These are phyloP conservation scores for Parietichytrium sp. DNA, from an alignment of 108 stramenopile genomes.

Conservation along the genomic window DNA sequence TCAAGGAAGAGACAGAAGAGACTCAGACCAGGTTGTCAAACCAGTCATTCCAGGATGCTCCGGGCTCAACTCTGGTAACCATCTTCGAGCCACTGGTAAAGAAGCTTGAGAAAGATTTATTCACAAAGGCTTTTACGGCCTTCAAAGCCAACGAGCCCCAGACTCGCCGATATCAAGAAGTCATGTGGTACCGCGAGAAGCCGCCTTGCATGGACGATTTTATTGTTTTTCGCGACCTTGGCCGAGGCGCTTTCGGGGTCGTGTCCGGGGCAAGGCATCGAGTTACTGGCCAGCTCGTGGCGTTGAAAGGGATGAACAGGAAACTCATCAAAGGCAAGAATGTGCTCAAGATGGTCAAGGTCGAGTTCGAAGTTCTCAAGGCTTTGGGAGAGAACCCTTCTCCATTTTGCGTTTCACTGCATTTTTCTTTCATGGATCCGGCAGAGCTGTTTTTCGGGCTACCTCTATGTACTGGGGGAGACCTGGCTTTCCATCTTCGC, in stretches of 20 bases:
- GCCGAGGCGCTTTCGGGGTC: slow-evolving; percentile 90
- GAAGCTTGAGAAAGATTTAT: neutral
- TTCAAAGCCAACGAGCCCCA: neutral
- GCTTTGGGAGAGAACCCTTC: slow-evolving; percentile 76
- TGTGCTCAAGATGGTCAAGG: slow-evolving; percentile 93
- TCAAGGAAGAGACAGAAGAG: neutral
- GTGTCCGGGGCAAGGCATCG: slow-evolving; percentile 76
- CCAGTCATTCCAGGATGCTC: neutral
- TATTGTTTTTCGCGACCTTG: slow-evolving; percentile 67
- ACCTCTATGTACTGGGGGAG: slow-evolving; percentile 95
- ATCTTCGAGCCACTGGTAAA: neutral
- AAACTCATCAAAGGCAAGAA: slow-evolving; percentile 93
- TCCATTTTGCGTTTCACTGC: slow-evolving; percentile 95
- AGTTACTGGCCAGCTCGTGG: slow-evolving; percentile 73
- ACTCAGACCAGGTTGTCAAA: neutral
- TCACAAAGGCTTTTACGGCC: neutral
- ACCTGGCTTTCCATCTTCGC: slow-evolving; percentile 92
- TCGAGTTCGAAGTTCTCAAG: slow-evolving; percentile 88
- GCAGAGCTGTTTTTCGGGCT: slow-evolving; percentile 94
- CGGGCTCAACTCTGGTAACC: neutral
- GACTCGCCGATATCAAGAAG: neutral
- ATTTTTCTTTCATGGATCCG: slow-evolving; percentile 94
- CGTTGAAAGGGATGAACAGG: slow-evolving; percentile 89
- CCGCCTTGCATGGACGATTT: slow-evolving; percentile 32
- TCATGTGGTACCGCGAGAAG: slow-evolving; percentile 33